Conservation (phyloP, 306 rosid genomes). For the Geum urbanum region DNA sequence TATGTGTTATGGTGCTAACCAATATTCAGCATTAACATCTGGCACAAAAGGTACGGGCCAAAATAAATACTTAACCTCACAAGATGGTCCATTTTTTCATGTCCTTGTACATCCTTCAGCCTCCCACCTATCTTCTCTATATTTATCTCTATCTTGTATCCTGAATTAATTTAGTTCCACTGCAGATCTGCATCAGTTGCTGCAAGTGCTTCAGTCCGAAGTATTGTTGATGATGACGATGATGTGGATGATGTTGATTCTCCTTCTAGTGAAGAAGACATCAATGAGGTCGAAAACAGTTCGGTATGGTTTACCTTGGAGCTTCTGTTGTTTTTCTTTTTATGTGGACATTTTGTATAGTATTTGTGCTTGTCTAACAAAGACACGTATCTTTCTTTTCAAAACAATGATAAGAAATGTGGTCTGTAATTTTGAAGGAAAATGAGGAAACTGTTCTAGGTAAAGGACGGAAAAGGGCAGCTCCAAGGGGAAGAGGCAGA, state of each 20-base stretch:
- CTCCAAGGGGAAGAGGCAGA: constrained; percentile 83
- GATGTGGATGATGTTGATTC: constrained; percentile 44
- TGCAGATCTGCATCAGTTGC: constrained; percentile 78
- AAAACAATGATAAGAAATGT: not conserved
- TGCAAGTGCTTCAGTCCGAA: constrained; percentile 58
- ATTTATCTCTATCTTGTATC: not conserved
- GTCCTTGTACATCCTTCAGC: not conserved
- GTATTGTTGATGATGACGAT: constrained; percentile 38
- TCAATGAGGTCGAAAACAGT: constrained; percentile 62
- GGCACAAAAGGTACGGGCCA: no score
- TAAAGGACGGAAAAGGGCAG: constrained; percentile 70
- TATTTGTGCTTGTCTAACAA: not conserved
- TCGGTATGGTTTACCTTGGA: constrained; percentile 53
- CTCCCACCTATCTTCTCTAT: not conserved
- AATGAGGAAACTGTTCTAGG: constrained; percentile 50
- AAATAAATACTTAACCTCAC: not conserved
- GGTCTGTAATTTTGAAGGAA: constrained; percentile 44
- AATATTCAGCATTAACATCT: not conserved
- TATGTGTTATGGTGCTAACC: not conserved
- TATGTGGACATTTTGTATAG: not conserved
- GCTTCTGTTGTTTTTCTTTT: not conserved
- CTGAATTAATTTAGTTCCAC: constrained; percentile 2
- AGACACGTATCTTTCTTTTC: not conserved
- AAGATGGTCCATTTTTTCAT: not conserved
- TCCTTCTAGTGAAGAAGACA: constrained; percentile 59